phyloP scores from a whole-genome alignment of 2,329 filamentous ascomycete genomes.

The Alternaria ventricosa region DNA sequence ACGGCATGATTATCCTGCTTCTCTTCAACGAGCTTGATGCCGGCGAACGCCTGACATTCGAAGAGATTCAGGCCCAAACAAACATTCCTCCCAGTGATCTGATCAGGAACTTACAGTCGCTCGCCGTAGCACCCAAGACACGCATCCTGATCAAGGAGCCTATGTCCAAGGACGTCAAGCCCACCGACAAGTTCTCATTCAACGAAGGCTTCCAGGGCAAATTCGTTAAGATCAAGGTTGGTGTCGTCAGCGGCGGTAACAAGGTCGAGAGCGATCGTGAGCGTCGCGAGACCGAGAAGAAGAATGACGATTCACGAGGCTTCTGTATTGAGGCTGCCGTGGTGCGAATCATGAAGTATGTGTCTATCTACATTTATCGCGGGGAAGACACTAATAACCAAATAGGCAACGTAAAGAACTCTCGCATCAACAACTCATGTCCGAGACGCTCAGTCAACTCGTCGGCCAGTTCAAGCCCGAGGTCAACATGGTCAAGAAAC shows the following conservation, averaged over 20 bases:
- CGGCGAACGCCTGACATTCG: conserved; percentile 62
- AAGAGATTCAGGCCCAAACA: conserved; percentile 83
- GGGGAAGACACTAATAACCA: too few relatives aligned
- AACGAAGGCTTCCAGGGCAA: conserved; percentile 84
- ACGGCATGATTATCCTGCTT: conserved; percentile 86
- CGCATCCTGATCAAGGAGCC: conserved; percentile 82
- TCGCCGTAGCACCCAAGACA: conserved; percentile 84
- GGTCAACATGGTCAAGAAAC: conserved; percentile 77
- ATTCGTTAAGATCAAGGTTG: conserved; percentile 86
- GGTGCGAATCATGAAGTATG: conserved; percentile 86
- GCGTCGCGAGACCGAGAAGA: conserved; percentile 73
- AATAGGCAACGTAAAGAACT: conserved; percentile 75
- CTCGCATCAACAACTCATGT: conserved; percentile 71
- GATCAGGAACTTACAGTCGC: conserved; percentile 76
- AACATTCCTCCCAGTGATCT: conserved; percentile 79
- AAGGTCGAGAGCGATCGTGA: conserved; percentile 79
- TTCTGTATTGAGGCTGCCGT: conserved; percentile 78
- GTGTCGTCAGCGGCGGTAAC: conserved; percentile 78
- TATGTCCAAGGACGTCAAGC: conserved; percentile 76
- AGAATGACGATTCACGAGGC: conserved; percentile 74
- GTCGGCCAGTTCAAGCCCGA: conserved; percentile 75
- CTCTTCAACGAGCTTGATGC: conserved; percentile 81
- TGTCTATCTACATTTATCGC: too few relatives aligned
- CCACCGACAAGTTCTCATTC: conserved; percentile 79
- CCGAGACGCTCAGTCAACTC: conserved; percentile 75